Evolutionary conservation across 208 protist species (phyloP), one percentile per base, ranked within the genome.

Genomic region (Leishmania arabica): DNA sequence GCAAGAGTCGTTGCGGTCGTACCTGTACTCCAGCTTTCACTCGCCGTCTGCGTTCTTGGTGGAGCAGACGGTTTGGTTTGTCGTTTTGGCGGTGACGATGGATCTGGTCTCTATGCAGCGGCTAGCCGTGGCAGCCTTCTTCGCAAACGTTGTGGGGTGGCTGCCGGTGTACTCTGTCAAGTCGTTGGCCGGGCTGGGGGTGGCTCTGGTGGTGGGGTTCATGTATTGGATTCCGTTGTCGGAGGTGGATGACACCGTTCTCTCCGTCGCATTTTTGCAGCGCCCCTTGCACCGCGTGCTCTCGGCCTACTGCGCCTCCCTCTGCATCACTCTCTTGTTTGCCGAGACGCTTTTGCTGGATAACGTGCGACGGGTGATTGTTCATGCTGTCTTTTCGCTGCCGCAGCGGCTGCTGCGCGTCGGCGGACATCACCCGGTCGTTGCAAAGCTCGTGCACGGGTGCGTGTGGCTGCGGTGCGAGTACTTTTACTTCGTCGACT

Each of bases 401-500:
- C 86, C 86, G 24, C 79, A 84, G 69, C 75, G 83, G 5, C 37
- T 83, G 56, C 64, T 87, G 65, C 80, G 83, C 31, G 42, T 84
- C 5, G 62, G 49, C 2, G 79, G 83, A 24, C 72, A 73, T 62
- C 54, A 80, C 56, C 77, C 66, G 1, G 76, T 40, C 0, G 65
- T 75, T 11, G 66, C 42, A 11, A 62, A 42, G 27, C 19, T 42
- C 7, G 45, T 81, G 47, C 65, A 58, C 1, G 42, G n/a, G 7
- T 84, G 78, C 51, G 27, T 24, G 17, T 71, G 75, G 68, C 40
- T 92, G 21, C 56, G 77, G 47, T 65, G 53, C 24, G 76, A 84
- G 72, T 86, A 84, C 47, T 88, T 93, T 56, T 90, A 84, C 75
- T 91, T 92, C 86, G 76, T 93, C 8, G 86, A 90, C 77, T 90